Percentiles rank a stretch among this genome's conserved stretches.
Conservation (phyloP, 306 rosid genomes). For the Vigna unguiculata region DNA sequence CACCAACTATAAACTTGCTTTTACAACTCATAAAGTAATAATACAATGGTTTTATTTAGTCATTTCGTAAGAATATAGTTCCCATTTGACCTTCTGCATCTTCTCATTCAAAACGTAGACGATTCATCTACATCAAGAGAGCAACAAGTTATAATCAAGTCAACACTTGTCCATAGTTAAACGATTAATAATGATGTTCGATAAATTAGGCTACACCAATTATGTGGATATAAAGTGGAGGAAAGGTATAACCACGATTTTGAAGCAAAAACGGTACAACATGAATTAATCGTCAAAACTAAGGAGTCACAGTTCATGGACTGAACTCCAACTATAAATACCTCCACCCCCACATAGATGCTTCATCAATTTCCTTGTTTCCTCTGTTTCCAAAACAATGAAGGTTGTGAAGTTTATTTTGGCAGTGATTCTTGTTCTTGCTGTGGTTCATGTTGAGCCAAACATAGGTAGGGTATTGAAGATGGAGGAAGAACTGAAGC, state of each 20-base stretch:
- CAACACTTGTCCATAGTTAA: not conserved
- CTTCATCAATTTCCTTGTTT: not conserved
- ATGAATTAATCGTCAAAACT: constrained; percentile 42
- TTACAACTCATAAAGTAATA: no score
- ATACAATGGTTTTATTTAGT: no score
- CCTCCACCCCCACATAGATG: constrained; percentile 23
- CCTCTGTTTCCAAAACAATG: constrained; percentile 41
- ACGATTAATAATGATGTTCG: not conserved
- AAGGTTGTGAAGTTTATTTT: constrained; percentile 44
- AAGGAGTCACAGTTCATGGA: constrained; percentile 5
- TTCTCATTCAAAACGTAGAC: no score
- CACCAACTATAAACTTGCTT: no score
- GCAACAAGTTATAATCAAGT: not conserved
- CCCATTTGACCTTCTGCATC: no score
- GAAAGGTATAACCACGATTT: constrained; percentile 4
- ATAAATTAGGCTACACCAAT: not conserved
- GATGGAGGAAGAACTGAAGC: constrained; percentile 24
- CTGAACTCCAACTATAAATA: constrained; percentile 29
- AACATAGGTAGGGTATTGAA: constrained; percentile 56
- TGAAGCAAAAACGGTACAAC: constrained; percentile 25
- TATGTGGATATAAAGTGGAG: not conserved
- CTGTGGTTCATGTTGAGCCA: constrained; percentile 50
- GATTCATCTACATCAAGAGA: not conserved
- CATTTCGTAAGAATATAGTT: no score
- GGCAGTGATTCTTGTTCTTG: constrained; percentile 51